Evolutionary conservation across 495 filamentous ascomycete species (phyloP), one percentile per base, ranked within the genome.

Genomic region (Saxispiralis lemnorum): DNA sequence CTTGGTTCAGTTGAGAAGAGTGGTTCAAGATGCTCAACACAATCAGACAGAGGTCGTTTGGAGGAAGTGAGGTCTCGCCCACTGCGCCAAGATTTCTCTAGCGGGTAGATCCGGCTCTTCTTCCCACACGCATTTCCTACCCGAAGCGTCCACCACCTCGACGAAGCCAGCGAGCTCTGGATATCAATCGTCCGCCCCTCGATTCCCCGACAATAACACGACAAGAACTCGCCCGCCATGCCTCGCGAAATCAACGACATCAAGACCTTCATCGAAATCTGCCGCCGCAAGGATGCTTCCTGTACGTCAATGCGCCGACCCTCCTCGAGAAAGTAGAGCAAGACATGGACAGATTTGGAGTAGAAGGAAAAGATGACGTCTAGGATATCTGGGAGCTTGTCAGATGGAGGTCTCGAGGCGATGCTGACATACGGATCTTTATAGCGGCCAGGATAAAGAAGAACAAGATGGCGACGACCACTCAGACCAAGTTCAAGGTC

Each of bases 191-290:
- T 12, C 16, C 39, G 9, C 5, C 24, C 24, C 9, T n/a, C n/a
- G 5, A 28, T 9, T 9, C 9, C 9, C 24, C 24, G 24, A 28
- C 24, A 28, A 28, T 6, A 19, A 38, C 34, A 20, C 21, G 16
- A 11, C 16, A 19, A 31, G n/a, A 31, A 38, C n/a, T 44, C 58
- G 56, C 53, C 63, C 71, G 76, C 41, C 52, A 99, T 99, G 89
- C 89, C 89, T 79, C 74, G 76, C 59, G 87, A 96, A 86, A 78
- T 96, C 66, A 81, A 79, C 60, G 92, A 96, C 60, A 95, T 99
- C 79, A 99, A 96, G 83, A 69, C 94, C 72, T 99, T 99, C 80
- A 92, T 99, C 69, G 92, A 99, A 82, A 88, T 96, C 72, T 93
- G 83, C 81, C 78, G 87, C 67, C 81, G 89, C 59, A 89, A 89